These are phyloP conservation scores for Tolypocladium album DNA, from an alignment of 2,329 filamentous ascomycete species.

Conservation along the genomic window DNA sequence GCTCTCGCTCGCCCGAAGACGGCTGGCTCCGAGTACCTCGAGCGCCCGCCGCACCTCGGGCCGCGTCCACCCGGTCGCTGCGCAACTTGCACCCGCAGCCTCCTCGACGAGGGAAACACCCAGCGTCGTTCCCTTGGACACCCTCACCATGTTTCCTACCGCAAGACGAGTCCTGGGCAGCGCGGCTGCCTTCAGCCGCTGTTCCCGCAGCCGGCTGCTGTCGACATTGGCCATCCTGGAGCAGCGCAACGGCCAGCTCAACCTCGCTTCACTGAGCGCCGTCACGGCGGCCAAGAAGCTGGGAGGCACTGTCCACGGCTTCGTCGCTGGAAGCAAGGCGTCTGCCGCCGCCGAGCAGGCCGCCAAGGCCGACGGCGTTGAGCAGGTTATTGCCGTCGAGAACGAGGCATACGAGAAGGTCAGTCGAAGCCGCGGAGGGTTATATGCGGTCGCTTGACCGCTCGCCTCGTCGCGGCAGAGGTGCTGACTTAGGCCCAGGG, in stretches of 20 bases:
- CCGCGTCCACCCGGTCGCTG: constrained; percentile 13
- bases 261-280: constrained; percentile 69
- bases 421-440: constrained; percentile 1
- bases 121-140: background rate
- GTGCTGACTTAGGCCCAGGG: constrained; percentile 40
- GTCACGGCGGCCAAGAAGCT: constrained; percentile 80
- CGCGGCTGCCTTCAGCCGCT: background rate
- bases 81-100: background rate
- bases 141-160: constrained; percentile 19
- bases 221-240: constrained; percentile 89
- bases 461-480: background rate
- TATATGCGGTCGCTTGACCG: background rate
- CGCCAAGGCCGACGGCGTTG: constrained; percentile 79
- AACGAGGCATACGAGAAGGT: constrained; percentile 91
- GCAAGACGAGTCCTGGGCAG: constrained; percentile 14
- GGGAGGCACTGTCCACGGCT: constrained; percentile 75
- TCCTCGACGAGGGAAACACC: background rate
- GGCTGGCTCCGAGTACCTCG: background rate
- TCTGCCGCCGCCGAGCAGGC: constrained; percentile 71
- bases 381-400: constrained; percentile 84
- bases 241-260: constrained; percentile 82
- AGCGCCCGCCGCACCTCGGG: constrained; percentile 11
- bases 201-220: constrained; percentile 38
- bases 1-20: background rate
- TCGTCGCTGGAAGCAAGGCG: constrained; percentile 72